A percentile compares a stretch with the other conserved stretches of the same genome.
These are phyloP conservation scores for Chrysoporthe deuterocubensis DNA, from an alignment of 2,329 filamentous ascomycete genomes.

Conservation along the genomic window DNA sequence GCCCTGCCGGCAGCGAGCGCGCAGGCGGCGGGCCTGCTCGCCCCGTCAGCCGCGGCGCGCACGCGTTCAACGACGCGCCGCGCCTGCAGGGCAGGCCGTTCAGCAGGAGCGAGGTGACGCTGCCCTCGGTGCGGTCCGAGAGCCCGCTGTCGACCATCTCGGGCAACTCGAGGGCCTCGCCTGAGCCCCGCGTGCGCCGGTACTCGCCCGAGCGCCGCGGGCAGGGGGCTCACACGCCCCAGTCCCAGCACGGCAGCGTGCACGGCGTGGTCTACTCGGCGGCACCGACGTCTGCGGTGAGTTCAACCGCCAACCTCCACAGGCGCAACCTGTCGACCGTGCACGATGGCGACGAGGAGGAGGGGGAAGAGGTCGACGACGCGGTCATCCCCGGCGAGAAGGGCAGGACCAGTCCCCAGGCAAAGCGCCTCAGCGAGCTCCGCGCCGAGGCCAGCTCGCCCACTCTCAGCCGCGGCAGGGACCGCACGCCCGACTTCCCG, in stretches of 20 bases:
- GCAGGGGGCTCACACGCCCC: not conserved
- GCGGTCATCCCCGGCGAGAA: not conserved
- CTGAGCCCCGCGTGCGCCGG: conserved; percentile 6
- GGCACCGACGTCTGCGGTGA: conserved; percentile 2
- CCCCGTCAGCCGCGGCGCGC: not conserved
- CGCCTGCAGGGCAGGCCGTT: not conserved
- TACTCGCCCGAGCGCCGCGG: not conserved
- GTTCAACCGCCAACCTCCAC: conserved; percentile 7
- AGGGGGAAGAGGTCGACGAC: not conserved
- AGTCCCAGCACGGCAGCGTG: not conserved
- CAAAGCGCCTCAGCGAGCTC: conserved; percentile 29
- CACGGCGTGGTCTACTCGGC: not conserved
- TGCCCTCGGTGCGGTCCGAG: conserved; percentile 10
- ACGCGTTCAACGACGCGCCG: conserved; percentile 8
- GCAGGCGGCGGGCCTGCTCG: not conserved
- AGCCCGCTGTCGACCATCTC: conserved; percentile 25
- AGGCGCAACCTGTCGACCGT: conserved; percentile 30
- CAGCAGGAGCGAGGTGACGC: conserved; percentile 13
- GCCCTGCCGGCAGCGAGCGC: conserved; percentile 3
- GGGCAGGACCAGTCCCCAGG: not conserved
- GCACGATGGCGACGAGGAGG: conserved; percentile 20
- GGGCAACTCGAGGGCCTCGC: conserved; percentile 22
- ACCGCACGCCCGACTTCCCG: conserved; percentile 23
- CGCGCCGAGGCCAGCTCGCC: conserved; percentile 33
- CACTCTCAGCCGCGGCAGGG: conserved; percentile 26